Base-by-base conservation (phyloP, 257 asterid species). In the Primulina tabacum region DNA sequence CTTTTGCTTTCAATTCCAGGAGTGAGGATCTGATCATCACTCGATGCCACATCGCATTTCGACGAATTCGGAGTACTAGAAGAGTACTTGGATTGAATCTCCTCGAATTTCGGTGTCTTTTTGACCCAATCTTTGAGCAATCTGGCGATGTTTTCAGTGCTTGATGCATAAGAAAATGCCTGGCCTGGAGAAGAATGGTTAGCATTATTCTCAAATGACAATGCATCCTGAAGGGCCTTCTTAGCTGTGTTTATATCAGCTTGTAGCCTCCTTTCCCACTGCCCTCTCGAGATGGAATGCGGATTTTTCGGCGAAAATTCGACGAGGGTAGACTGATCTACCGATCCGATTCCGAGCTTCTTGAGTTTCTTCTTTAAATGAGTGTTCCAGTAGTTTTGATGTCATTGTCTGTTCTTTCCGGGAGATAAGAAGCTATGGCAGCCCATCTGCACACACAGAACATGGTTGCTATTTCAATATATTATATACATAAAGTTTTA, bases 401-500 rank as follows among this genome's bases (percentile, higher is more conserved):
- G 77, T 94, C 99, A 43, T 94, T 94, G 61, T 94, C 99, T 11
- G 99, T 94, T 81, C 99, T 88, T 78, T 94, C 99, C 0, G 97
- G 98, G 6, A 94, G 88, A 66, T 94, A 91, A 5, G 97, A 86
- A 71, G 99, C 97, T 66, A 94, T 91, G 21, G 99, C 97, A 12
- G 99, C 99, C 99, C 99, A 94, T 77, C 99, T 94, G 80, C 64
- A 76, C 28, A 62, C 14, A 33, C 30, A 65, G 58, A 17, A 16
- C 9, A 47, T 2, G n/a, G 9, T 35, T 28, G 30, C 30, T 28
- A 28, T 28, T 28, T 28, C 30, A 28, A 28, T 28, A 28, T 28
- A n/a, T n/a, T n/a, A n/a, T n/a, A 3, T 28, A 28, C 30, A 28
- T 2, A 28, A 28, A 28, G 30, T 28, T 28, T 28, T 2, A 28